phyloP scores from a whole-genome alignment of 2,329 filamentous ascomycete species.

The Epichloe aotearoae region DNA sequence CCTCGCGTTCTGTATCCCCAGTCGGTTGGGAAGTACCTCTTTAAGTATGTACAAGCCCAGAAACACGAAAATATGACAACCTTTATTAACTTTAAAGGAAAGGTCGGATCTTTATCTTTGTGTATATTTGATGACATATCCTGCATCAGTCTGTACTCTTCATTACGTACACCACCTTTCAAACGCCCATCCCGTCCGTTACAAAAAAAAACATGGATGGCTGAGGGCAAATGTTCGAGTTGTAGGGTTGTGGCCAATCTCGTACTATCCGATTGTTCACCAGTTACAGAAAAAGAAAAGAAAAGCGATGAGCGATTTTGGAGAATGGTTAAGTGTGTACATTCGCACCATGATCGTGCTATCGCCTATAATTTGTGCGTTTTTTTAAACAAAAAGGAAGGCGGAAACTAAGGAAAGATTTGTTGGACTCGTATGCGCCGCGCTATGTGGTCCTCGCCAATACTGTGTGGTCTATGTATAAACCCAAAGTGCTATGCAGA shows the following conservation, averaged over 20 bases:
- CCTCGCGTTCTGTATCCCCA: not conserved
- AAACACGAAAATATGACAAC: not conserved
- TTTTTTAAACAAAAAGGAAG: not conserved
- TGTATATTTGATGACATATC: slow-evolving; percentile 12
- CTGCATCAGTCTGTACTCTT: slow-evolving; percentile 7
- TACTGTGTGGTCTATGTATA: not conserved
- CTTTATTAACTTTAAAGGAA: not conserved
- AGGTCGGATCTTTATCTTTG: not conserved
- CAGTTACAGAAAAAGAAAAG: not conserved
- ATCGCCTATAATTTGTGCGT: not conserved
- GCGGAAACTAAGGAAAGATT: not conserved
- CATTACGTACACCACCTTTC: not conserved
- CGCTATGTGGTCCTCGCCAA: not conserved
- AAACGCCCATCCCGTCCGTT: too few species aligned
- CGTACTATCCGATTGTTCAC: not conserved
- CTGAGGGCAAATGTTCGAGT: too few species aligned
- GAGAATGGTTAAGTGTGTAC: not conserved
- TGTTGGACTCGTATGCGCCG: not conserved
- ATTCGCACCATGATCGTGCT: not conserved
- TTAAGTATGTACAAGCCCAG: not conserved
- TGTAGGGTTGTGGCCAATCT: too few species aligned
- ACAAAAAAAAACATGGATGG: too few species aligned
- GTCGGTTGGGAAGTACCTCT: not conserved
- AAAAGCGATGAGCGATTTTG: not conserved
- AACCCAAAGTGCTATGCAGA: not conserved